A percentile compares a stretch with the other conserved stretches of the same genome.
These are phyloP conservation scores for Amanita phalloides DNA, from an alignment of 768 basidiomycete species.

Conservation along the genomic window DNA sequence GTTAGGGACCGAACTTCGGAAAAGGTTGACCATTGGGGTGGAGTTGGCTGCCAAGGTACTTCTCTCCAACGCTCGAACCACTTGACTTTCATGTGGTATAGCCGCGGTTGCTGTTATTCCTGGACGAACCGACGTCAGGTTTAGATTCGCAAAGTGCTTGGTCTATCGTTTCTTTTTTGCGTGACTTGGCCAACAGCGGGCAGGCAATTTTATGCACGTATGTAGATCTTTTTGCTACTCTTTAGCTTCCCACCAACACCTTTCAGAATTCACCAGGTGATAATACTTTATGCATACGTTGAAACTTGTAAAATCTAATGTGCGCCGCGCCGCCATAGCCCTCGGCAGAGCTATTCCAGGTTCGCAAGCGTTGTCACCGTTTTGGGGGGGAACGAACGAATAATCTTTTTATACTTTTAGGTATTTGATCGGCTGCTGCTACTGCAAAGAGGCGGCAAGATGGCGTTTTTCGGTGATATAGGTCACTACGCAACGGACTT, in stretches of 20 bases:
- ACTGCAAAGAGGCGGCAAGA: constrained; percentile 67
- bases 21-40: constrained; percentile 80
- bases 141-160: constrained; percentile 83
- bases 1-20: constrained; percentile 62
- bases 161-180: constrained; percentile 69
- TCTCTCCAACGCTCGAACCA: neutral
- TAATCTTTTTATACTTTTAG: constrained; percentile 10
- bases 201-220: constrained; percentile 89
- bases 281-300: neutral
- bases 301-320: neutral
- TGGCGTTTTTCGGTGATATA: constrained; percentile 65
- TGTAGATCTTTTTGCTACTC: constrained; percentile 12
- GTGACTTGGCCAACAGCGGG: constrained; percentile 67
- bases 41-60: constrained; percentile 80
- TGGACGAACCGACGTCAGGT: constrained; percentile 86
- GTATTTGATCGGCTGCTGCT: constrained; percentile 74
- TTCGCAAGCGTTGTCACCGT: neutral
- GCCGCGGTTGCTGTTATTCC: constrained; percentile 74
- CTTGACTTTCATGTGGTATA: constrained; percentile 16
- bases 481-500: constrained; percentile 51
- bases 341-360: constrained; percentile 75
- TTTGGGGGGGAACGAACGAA: neutral
- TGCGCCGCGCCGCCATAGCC: constrained; percentile 44
- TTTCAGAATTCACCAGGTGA: constrained; percentile 32
- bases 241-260: neutral